These are phyloP conservation scores for Mycena epipterygia DNA, from an alignment of 768 basidiomycete genomes.

Conservation along the genomic window DNA sequence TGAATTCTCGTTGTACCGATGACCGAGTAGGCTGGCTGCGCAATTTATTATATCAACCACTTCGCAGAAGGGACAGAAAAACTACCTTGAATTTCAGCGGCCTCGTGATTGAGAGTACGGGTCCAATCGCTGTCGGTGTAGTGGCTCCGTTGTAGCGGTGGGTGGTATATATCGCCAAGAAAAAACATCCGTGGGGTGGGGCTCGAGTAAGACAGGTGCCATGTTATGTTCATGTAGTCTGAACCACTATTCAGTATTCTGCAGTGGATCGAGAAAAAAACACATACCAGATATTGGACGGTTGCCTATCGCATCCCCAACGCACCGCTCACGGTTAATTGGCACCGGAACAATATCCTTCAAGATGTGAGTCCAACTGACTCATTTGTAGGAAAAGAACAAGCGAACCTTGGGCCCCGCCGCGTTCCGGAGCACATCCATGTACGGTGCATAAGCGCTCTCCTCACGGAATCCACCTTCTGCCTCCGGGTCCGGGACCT, in stretches of 20 bases:
- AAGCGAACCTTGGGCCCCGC: conserved; percentile 4
- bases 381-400: neutral
- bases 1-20: neutral
- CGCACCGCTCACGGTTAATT: conserved; percentile 3
- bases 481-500: neutral
- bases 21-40: neutral
- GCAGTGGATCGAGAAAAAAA: neutral
- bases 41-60: neutral
- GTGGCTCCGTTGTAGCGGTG: neutral
- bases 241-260: neutral
- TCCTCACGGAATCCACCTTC: conserved; percentile 11
- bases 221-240: conserved; percentile 21
- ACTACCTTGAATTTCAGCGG: neutral
- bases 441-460: conserved; percentile 8
- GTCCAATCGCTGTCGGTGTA: conserved; percentile 2
- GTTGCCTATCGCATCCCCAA: neutral
- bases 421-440: neutral
- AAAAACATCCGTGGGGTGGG: neutral
- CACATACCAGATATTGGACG: neutral
- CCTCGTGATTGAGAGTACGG: neutral
- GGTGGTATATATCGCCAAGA: neutral
- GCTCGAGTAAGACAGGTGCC: conserved; percentile 3
- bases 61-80: neutral
- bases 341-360: conserved; percentile 8
- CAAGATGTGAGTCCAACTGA: neutral